phyloP scores from a whole-genome alignment of 2,329 filamentous ascomycete species.

The Chlorencoelia australis region DNA sequence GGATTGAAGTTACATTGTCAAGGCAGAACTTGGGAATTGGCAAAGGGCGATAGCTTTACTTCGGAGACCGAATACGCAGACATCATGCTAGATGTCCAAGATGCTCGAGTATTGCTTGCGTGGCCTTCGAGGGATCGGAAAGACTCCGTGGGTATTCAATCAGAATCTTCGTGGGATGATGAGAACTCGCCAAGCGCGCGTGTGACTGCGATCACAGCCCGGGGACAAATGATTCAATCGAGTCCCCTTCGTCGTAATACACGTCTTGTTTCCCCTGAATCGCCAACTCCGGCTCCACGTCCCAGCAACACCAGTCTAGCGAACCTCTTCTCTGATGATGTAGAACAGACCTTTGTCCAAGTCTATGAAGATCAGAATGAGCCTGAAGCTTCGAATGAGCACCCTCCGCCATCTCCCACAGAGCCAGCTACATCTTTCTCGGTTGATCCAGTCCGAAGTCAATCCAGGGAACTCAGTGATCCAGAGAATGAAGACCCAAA shows the following conservation, averaged over 20 bases:
- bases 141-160: slow-evolving; percentile 30
- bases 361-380: slow-evolving; percentile 63
- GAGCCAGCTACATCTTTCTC: slow-evolving; percentile 20
- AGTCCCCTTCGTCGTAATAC: slow-evolving; percentile 46
- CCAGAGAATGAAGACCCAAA: slow-evolving; percentile 60
- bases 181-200: slow-evolving; percentile 40
- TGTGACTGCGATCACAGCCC: slow-evolving; percentile 28
- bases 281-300: slow-evolving; percentile 45
- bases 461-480: slow-evolving; percentile 46
- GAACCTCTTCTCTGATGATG: slow-evolving; percentile 31
- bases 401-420: slow-evolving; percentile 16
- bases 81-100: slow-evolving; percentile 92
- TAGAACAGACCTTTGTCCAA: slow-evolving; percentile 41
- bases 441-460: slow-evolving; percentile 14
- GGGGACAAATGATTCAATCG: slow-evolving; percentile 40
- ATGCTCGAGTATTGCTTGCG: slow-evolving; percentile 76
- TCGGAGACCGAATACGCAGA: slow-evolving; percentile 81
- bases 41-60: slow-evolving; percentile 80
- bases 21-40: slow-evolving; percentile 74
- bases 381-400: slow-evolving; percentile 19
- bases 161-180: slow-evolving; percentile 61
- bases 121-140: slow-evolving; percentile 60
- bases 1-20: slow-evolving; percentile 88
- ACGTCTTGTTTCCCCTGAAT: slow-evolving; percentile 65
- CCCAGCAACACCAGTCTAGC: slow-evolving; percentile 14